A percentile compares a stretch with the other conserved stretches of the same genome.
Conservation (phyloP, 345 rosid genomes). For the Anastatica hierochuntica region DNA sequence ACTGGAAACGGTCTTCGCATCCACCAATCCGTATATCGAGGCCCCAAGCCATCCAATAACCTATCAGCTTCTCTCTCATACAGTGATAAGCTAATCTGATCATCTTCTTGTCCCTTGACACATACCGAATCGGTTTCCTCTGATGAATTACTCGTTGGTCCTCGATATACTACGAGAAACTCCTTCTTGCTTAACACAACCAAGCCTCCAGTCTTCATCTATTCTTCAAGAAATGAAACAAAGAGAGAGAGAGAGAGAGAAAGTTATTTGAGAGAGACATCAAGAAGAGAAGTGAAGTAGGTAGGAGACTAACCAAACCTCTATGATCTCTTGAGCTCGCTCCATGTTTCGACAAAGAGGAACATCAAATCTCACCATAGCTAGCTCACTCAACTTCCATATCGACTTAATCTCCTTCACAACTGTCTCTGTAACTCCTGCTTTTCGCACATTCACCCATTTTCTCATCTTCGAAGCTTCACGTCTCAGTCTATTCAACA, state of each 20-base stretch:
- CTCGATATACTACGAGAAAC: slow-evolving; percentile 45
- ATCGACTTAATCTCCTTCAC: slow-evolving; percentile 43
- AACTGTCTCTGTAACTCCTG: slow-evolving; percentile 62
- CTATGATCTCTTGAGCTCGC: slow-evolving; percentile 67
- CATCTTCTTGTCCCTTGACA: neutral
- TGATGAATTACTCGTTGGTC: slow-evolving; percentile 12
- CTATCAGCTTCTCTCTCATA: slow-evolving; percentile 81
- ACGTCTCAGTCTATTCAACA: slow-evolving; percentile 47
- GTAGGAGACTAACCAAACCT: slow-evolving; percentile 36
- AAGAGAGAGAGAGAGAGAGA: neutral
- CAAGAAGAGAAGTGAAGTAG: neutral
- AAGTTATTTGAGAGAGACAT: neutral
- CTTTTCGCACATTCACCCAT: slow-evolving; percentile 84
- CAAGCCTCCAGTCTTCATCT: slow-evolving; percentile 85
- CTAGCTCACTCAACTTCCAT: slow-evolving; percentile 60
- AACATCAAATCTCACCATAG: slow-evolving; percentile 58
- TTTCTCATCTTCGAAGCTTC: slow-evolving; percentile 54
- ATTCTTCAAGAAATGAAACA: slow-evolving; percentile 15
- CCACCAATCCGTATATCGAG: slow-evolving; percentile 90
- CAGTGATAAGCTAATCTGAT: slow-evolving; percentile 40
- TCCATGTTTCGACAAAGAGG: slow-evolving; percentile 80
- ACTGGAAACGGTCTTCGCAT: slow-evolving; percentile 82
- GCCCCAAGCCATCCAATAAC: slow-evolving; percentile 74
- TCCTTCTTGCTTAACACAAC: slow-evolving; percentile 72
- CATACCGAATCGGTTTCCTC: slow-evolving; percentile 3